Base-by-base conservation (phyloP, 2,329 filamentous ascomycete genomes). In the Endoconidiophora polonica region DNA sequence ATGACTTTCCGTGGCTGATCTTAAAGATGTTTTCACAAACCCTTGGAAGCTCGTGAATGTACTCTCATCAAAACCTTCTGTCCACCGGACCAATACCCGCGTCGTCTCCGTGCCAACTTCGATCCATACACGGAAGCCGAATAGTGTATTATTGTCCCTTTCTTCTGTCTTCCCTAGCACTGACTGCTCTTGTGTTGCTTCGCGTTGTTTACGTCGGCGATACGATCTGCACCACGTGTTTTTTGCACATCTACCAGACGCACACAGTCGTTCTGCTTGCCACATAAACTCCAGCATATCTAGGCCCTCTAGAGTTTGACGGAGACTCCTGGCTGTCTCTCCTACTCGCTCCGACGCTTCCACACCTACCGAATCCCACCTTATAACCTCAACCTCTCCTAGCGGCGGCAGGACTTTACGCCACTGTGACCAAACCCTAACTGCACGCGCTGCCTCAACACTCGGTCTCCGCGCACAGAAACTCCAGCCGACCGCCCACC, bases 401-500 rank as follows among this genome's bases (percentile, higher is more conserved):
- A 59, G 53, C 0, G 60, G 57, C 0, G 73, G 75, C 14, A 76
- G 58, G 0, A 73, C 52, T 29, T 61, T 67, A 54, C 63, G 72
- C 42, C 66, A 63, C 2, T 59, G 42, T 0, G 62, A 58, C 2
- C 22, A 33, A 3, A 66, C 62, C 48, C 64, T 65, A 47, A 69
- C 62, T 0, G 69, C 69, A 43, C 73, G 59, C 20, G 70, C 67
- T 39, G 70, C 63, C 40, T 60, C 57, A 51, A 69, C 61, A 3
- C 67, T 61, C 2, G 88, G 86, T 43, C 88, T 70, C 59, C 76
- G 68, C 47, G 75, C 68, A 2, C 68, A 66, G 65, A 86, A 94
- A 58, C 83, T 93, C 91, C 91, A 98, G 0, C 74, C 91, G 2
- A 96, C 65, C 1, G 80, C 86, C 88, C 90, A 96, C 16, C 91